A percentile compares a stretch with the other conserved stretches of the same genome.
Conservation (phyloP, 2,329 filamentous ascomycete genomes). For the Talaromyces sp. region DNA sequence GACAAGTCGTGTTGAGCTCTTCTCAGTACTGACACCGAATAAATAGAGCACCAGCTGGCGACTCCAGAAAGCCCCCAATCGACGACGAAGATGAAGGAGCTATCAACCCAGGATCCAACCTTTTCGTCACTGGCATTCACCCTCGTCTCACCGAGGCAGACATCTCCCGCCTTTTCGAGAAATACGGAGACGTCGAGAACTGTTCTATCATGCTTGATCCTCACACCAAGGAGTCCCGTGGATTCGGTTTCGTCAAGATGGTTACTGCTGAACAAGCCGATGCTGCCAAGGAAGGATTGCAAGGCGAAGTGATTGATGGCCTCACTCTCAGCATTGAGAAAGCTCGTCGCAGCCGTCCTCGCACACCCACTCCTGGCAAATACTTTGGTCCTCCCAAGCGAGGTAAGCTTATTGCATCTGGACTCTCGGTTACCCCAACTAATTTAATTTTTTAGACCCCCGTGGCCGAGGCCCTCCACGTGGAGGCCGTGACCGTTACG, state of each 20-base stretch:
- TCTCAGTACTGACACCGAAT: constrained; percentile 14
- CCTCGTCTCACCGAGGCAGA: constrained; percentile 86
- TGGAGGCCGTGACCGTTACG: constrained; percentile 48
- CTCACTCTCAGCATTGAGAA: constrained; percentile 98
- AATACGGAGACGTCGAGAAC: constrained; percentile 97
- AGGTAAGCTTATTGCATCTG: constrained; percentile 60
- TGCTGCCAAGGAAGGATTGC: constrained; percentile 91
- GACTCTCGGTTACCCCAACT: neutral
- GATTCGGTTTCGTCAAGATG: constrained; percentile 99
- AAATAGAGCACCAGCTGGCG: constrained; percentile 47
- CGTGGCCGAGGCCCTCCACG: constrained; percentile 44
- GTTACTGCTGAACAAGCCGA: constrained; percentile 91
- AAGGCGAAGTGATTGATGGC: constrained; percentile 92
- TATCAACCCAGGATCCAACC: constrained; percentile 91
- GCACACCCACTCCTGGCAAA: constrained; percentile 95
- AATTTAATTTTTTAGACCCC: constrained; percentile 17
- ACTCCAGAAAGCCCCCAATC: constrained; percentile 42
- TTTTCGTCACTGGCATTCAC: constrained; percentile 98
- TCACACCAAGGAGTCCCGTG: constrained; percentile 96
- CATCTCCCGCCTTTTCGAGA: constrained; percentile 93
- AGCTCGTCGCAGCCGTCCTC: constrained; percentile 88
- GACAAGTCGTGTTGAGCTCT: neutral
- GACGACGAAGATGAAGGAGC: constrained; percentile 77
- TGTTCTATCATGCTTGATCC: constrained; percentile 99
- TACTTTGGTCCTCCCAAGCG: constrained; percentile 98